Evolutionary conservation across 805 yeast genomes (phyloP), one percentile per base, ranked within the genome.

Genomic region (Zygosaccharomyces lentus): DNA sequence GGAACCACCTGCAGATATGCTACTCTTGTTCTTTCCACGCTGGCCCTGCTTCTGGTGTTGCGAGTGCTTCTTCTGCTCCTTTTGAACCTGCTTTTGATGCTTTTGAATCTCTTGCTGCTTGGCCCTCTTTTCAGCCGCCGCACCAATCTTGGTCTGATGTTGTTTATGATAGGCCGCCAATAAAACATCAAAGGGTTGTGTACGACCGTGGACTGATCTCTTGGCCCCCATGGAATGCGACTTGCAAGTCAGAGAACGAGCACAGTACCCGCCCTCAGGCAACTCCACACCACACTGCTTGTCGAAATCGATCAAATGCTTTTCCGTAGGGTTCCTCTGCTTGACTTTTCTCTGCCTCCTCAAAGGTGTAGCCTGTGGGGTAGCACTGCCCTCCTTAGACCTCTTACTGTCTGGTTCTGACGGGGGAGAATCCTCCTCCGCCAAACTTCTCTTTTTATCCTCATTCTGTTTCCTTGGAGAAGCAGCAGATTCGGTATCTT

Each of bases 141-240:
- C 84, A 1, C 88, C 95, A 48, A 85, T 73, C 62, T 87, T 89
- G 30, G 95, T 91, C 66, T 93, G 97, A 62, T 91, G 91, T 57
- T 87, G 80, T 57, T 89, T 82, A 69, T 93, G 99, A 61, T 91
- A 90, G 13, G 88, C 90, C 16, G 90, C 88, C 46, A 93, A 71
- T 43, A 93, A 71, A 24, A 80, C 81, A 64, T 93, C 99, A 67
- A 89, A 93, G 0, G 96, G 89, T 6, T 93, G 90, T 29, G 95
- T 82, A 57, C 99, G 76, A 9, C 99, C 99, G 13, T 80, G 81
- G 16, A 93, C 99, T 0, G 96, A 90, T 56, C 99, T 78, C 59
- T 93, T 93, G 23, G 97, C 96, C 27, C 97, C 97, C 96, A 93
- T 90, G 1, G 98, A 87, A 67, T 93, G 99, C 0, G 97, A 89